Conservation (phyloP, 2,329 filamentous ascomycete species). For the Neofusicoccum sp. region DNA sequence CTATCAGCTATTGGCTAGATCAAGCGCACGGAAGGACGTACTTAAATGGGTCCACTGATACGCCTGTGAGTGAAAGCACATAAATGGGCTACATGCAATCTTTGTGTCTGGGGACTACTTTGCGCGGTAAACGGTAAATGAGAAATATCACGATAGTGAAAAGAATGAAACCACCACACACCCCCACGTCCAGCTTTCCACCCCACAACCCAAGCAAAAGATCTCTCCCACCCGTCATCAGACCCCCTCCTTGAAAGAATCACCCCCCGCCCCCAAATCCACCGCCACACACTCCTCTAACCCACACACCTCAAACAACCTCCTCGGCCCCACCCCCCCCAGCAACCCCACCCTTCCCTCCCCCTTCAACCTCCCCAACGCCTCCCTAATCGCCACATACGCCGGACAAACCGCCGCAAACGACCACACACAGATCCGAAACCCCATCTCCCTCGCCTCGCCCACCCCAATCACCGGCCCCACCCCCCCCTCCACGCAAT, state of each 20-base stretch:
- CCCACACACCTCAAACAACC: slow-evolving; percentile 57
- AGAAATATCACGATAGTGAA: too few relatives aligned
- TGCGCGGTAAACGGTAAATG: too few relatives aligned
- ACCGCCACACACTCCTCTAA: slow-evolving; percentile 54
- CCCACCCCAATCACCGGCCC: slow-evolving; percentile 56
- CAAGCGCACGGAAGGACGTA: too few relatives aligned
- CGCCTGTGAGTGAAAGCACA: too few relatives aligned
- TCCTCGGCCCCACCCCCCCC: slow-evolving; percentile 51
- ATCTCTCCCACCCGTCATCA: slow-evolving; percentile 8
- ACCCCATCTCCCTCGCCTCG: slow-evolving; percentile 59
- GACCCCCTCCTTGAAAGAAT: slow-evolving; percentile 31
- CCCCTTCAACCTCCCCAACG: slow-evolving; percentile 42
- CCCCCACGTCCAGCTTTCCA: too few relatives aligned
- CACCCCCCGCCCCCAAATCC: slow-evolving; percentile 49
- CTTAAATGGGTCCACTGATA: too few relatives aligned
- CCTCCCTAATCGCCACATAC: slow-evolving; percentile 46
- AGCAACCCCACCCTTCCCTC: slow-evolving; percentile 42
- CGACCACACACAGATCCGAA: slow-evolving; percentile 62
- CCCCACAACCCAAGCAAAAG: background rate
- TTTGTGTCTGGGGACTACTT: too few relatives aligned
- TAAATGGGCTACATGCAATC: too few relatives aligned
- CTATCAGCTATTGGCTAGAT: too few relatives aligned
- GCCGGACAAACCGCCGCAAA: slow-evolving; percentile 53
- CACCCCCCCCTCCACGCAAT: slow-evolving; percentile 60
- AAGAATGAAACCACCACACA: too few relatives aligned